A percentile compares a stretch with the other conserved stretches of the same genome.
These are phyloP conservation scores for Claviceps paspali DNA, from an alignment of 2,329 filamentous ascomycete species.

Conservation along the genomic window DNA sequence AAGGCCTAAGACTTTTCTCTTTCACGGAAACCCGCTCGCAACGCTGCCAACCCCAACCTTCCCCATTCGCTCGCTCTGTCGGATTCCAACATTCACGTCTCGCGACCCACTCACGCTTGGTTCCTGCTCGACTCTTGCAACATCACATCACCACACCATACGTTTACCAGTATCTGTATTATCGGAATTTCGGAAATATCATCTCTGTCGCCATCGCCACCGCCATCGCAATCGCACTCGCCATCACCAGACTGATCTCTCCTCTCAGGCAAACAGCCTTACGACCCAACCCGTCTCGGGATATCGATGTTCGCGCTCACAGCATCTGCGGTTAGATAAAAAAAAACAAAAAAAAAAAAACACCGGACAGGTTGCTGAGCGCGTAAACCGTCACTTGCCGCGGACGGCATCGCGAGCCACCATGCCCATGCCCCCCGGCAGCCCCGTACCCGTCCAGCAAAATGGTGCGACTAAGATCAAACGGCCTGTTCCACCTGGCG, in stretches of 20 bases:
- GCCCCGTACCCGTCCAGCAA: constrained; percentile 28
- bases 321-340: not conserved
- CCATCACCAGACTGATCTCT: too few species aligned
- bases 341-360: too few species aligned
- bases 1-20: too few species aligned
- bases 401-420: constrained; percentile 10
- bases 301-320: constrained; percentile 9
- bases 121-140: constrained; percentile 6
- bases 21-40: too few species aligned
- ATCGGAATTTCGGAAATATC: too few species aligned
- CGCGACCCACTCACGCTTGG: constrained; percentile 10
- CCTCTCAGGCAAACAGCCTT: too few species aligned
- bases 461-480: constrained; percentile 45
- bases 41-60: constrained; percentile 3
- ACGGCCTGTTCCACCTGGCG: constrained; percentile 48
- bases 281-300: constrained; percentile 2
- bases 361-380: constrained; percentile 2
- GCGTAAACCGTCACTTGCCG: constrained; percentile 1
- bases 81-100: constrained; percentile 5
- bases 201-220: constrained; percentile 1
- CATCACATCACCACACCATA: constrained; percentile 7
- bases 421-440: constrained; percentile 39
- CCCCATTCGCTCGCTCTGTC: constrained; percentile 2
- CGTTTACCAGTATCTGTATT: not conserved
- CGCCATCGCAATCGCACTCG: too few species aligned